Conservation (phyloP, 192 early-diverging fungal species). For the Glomus cerebriforme region DNA sequence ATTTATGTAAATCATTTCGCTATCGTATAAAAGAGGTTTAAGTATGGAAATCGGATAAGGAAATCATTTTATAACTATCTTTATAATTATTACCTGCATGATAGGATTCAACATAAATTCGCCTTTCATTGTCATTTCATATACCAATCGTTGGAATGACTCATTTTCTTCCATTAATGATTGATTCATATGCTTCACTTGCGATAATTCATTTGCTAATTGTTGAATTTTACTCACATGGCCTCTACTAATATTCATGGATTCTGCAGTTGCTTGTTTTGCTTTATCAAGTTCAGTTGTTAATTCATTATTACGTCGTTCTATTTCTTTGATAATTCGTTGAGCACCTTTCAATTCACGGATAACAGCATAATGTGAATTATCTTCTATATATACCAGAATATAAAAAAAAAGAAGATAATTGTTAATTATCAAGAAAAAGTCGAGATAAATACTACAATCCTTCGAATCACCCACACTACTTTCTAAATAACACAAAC, state of each 20-base stretch:
- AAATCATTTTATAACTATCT: too few relatives aligned
- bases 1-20: background rate
- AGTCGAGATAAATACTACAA: too few relatives aligned
- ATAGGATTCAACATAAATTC: slow-evolving; percentile 67
- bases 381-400: background rate
- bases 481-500: slow-evolving; percentile 24
- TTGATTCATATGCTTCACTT: slow-evolving; percentile 68
- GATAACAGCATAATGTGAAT: background rate
- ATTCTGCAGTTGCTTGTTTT: slow-evolving; percentile 10
- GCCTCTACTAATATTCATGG: background rate
- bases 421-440: background rate
- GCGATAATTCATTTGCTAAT: slow-evolving; percentile 45
- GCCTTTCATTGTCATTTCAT: slow-evolving; percentile 81
- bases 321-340: slow-evolving; percentile 25
- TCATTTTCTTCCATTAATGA: slow-evolving; percentile 81
- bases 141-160: slow-evolving; percentile 75
- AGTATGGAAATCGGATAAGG: too few relatives aligned
- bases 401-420: background rate
- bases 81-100: slow-evolving; percentile 47
- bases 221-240: slow-evolving; percentile 8
- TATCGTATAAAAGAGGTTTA: background rate
- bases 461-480: background rate
- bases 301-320: slow-evolving; percentile 18
- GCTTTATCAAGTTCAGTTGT: background rate
- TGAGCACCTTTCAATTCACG: slow-evolving; percentile 22